Base-by-base conservation (phyloP, 1,139 yeast species). In the Candida frijolesensis region DNA sequence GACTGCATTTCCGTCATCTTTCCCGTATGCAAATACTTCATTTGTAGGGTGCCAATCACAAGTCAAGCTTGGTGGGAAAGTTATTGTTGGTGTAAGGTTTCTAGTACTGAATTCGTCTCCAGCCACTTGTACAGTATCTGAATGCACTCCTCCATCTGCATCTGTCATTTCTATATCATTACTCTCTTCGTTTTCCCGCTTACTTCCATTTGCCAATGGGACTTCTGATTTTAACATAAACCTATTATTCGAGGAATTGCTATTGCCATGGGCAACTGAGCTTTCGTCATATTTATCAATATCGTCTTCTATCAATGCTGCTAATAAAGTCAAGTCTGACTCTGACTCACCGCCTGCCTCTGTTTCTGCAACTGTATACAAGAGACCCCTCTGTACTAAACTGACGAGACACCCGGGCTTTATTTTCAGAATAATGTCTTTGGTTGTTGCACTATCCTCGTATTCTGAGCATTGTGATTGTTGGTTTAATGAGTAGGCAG, bases 331-430 rank as follows among this genome's bases (percentile, higher is more conserved):
- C 41, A 66, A 60, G 14, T 57, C 56, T 43, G 65, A 60, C n/a
- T 57, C 56, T 43, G 65, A 64, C 6, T 60, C 59, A 5, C 52
- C 47, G 4, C 51, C 56, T 11, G 58, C 57, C 25, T 72, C 72
- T 14, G 60, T 58, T 52, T 74, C 74, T 1, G 75, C 71, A 41
- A 74, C 56, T 18, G 76, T 74, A 62, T 85, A 89, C 51, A 91
- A 77, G 27, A 92, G 82, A 1, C 98, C 98, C 64, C 85, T 88
- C 61, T 92, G 97, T 0, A 92, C 85, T 47, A 92, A 71, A 60
- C 83, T 83, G 11, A 92, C 96, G 25, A 92, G 72, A 52, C 89
- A 82, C 1, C 98, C 98, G 2, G 87, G 78, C 45, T 67, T 70
- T 16, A 76, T 65, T 45, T 65, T 70, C 1, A 87, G 83, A 30